phyloP scores from a whole-genome alignment of 2,329 filamentous ascomycete genomes.

The Grosmannia serpens region DNA sequence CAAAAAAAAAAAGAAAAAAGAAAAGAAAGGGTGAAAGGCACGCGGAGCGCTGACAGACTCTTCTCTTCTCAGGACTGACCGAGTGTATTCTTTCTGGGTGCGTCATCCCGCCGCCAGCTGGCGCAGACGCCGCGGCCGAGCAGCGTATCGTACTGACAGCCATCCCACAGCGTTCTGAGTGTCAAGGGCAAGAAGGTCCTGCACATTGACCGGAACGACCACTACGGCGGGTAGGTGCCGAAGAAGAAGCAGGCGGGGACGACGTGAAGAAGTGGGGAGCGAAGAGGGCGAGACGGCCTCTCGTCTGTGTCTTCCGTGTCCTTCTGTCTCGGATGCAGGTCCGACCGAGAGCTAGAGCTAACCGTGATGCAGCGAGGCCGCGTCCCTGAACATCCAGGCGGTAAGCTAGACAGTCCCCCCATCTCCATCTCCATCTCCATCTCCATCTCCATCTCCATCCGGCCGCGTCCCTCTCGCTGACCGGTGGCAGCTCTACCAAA shows the following conservation, averaged over 20 bases:
- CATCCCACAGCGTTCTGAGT: conserved; percentile 64
- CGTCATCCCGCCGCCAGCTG: conserved; percentile 19
- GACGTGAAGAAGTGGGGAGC: background rate
- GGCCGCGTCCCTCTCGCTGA: background rate
- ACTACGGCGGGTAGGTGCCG: conserved; percentile 80
- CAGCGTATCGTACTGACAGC: background rate
- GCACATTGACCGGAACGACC: conserved; percentile 96
- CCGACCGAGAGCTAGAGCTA: conserved; percentile 14
- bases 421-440: background rate
- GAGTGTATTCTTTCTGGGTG: conserved; percentile 98
- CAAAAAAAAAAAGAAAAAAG: too few relatives aligned
- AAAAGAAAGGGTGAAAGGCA: background rate
- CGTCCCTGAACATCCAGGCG: conserved; percentile 91
- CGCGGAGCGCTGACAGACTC: background rate
- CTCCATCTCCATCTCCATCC: background rate
- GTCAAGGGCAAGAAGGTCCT: conserved; percentile 99
- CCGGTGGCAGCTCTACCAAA: conserved; percentile 72
- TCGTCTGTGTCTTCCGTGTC: background rate
- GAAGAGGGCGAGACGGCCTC: background rate
- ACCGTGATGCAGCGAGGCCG: conserved; percentile 59
- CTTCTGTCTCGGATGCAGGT: background rate
- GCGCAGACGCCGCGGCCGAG: too few relatives aligned
- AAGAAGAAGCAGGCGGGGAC: background rate
- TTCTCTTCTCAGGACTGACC: conserved; percentile 60
- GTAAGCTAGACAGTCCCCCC: conserved; percentile 36